Conservation (phyloP, 305 asterid species). For the Coffea humblotiana region DNA sequence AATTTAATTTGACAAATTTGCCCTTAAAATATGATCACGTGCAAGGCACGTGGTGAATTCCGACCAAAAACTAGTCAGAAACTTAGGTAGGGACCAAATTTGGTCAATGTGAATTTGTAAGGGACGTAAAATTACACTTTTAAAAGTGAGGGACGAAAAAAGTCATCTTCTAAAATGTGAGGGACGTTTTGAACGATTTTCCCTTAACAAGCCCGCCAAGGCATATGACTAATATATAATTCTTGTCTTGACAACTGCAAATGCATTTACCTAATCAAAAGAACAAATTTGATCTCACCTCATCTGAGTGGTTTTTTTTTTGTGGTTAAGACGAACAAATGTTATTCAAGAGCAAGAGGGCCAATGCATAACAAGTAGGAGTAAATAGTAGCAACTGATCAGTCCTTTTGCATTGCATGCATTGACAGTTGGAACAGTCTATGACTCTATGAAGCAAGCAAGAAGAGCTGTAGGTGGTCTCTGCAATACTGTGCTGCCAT, state of each 20-base stretch:
- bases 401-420: constrained; percentile 3
- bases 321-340: not conserved
- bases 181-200: too few relatives aligned
- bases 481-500: not conserved
- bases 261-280: not conserved
- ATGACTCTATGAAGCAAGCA: not conserved
- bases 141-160: too few relatives aligned
- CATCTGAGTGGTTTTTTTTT: not conserved
- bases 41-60: too few relatives aligned
- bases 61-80: too few relatives aligned
- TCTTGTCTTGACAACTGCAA: not conserved
- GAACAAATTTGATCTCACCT: not conserved
- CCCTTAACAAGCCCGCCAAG: not conserved
- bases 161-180: too few relatives aligned
- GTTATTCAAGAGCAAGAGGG: not conserved
- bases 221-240: not conserved
- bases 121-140: too few relatives aligned
- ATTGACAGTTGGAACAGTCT: constrained; percentile 11
- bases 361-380: not conserved
- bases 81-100: too few relatives aligned
- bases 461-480: not conserved
- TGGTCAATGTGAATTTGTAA: too few relatives aligned
- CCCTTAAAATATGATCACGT: too few relatives aligned
- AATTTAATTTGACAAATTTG: too few relatives aligned
- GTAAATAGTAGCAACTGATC: not conserved